Evolutionary conservation across 805 yeast species (phyloP), one percentile per base, ranked within the genome.

Genomic region (Wickerhamomyces chaumierensis): DNA sequence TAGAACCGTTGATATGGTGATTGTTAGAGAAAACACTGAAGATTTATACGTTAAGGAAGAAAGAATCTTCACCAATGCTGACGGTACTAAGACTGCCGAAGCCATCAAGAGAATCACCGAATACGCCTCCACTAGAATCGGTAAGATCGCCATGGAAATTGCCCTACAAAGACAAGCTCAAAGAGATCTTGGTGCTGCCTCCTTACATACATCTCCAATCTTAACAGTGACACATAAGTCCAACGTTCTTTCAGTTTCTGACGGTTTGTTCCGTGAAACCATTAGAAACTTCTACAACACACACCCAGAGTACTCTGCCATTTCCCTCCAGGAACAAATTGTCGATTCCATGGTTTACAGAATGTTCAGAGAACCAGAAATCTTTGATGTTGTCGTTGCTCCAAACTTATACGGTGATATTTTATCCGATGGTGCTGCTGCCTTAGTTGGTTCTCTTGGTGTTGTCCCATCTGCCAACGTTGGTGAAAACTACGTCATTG

Each of bases 321-420:
- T 92, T 41, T 71, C 67, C 35, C 73, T 85, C 62, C 83, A 83
- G 60, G 97, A 92, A 68, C 98, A 92, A 69, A 90, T 92, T 60
- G 97, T 92, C 35, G 98, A 92, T 68, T 88, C 96, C 13, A 92
- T 92, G 98, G 98, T 92, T 41, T 92, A 92, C 77, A 76, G 95
- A 63, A 77, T 92, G 92, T 92, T 92, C 78, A 80, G 97, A 65
- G 96, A 92, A 65, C 98, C 98, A 38, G 87, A 86, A 57, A 80
- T 84, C 61, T 92, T 92, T 56, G 98, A 92, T 58, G 98, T 92
- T 47, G 92, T 92, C 31, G 98, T 92, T 39, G 98, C 97, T 45
- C 98, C 98, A 53, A 92, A 92, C 72, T 73, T 92, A 61, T 92
- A 92, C 63, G 98, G 98, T 61, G 98, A 92, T 63, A 87, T 92